Base-by-base conservation (phyloP, 495 filamentous ascomycete species). In the Penicillium arizonense region DNA sequence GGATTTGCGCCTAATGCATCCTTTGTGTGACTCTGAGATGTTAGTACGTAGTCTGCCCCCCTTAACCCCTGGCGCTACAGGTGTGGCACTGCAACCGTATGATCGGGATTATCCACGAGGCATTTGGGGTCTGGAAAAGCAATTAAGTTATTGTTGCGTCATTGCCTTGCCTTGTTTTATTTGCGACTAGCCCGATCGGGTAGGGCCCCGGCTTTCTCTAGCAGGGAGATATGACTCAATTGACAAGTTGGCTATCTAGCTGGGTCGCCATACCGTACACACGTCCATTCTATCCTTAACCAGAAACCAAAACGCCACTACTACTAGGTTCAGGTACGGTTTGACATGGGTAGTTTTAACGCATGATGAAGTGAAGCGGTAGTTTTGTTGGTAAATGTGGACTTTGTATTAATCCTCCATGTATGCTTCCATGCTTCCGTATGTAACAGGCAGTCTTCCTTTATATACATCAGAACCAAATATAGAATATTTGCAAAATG, bases 91-190 rank as follows among this genome's bases (percentile, higher is more conserved):
- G 20, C 32, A 42, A 50, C 48, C 39, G 39, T 50, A 28, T 38
- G 23, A 42, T 50, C 26, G 30, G 39, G 48, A 50, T 39, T 30
- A 32, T 6, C 35, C 38, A 50, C 40, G 48, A 35, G 48, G 30
- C 38, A 18, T 18, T 33, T 41, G 26, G 28, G 38, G 21, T 23
- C 12, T n/a, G 18, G 24, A 50, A 50, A 50, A 50, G 39, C 30
- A 50, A 23, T 26, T 20, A 33, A 10, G n/a, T 12, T 26, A 8
- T 0, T 32, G 28, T 14, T 32, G 47, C 37, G 26, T 49, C 36
- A 40, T 32, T 44, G 24, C 6, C 13, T 32, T n/a, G 13, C 13
- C 24, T 36, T 40, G 23, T 11, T 10, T 32, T 18, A n/a, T 12
- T 14, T 16, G n/a, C 5, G n/a, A 9, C 9, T 20, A 26, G 13